phyloP scores from a whole-genome alignment of 1,139 yeast species.

The Neolecta irregularis region DNA sequence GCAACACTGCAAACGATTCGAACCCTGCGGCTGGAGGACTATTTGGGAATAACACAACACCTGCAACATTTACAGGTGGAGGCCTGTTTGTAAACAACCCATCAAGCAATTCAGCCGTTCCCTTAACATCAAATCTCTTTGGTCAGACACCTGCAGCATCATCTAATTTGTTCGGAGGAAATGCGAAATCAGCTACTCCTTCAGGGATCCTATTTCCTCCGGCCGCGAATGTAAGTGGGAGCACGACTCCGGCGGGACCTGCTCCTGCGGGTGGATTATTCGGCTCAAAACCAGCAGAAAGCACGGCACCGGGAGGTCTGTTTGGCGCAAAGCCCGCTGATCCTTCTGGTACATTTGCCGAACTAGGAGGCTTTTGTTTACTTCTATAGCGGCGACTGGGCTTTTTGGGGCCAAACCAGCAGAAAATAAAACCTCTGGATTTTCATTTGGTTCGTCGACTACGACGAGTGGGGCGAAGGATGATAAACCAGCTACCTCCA shows the following conservation, averaged over 20 bases:
- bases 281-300: background rate
- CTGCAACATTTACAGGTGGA: too few species aligned
- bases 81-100: too few species aligned
- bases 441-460: constrained; percentile 2
- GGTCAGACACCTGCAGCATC: constrained; percentile 11
- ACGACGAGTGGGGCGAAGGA: too few species aligned
- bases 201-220: background rate
- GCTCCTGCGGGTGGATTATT: background rate
- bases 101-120: too few species aligned
- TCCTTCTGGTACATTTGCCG: constrained; percentile 7
- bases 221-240: background rate
- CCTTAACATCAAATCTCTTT: background rate
- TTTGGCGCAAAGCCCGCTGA: constrained; percentile 13
- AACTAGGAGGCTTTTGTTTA: background rate
- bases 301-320: constrained; percentile 4
- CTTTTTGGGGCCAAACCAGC: background rate
- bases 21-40: too few species aligned
- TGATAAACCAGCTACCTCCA: constrained; percentile 11
- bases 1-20: too few species aligned
- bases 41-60: constrained; percentile 1
- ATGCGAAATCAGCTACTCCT: constrained; percentile 4
- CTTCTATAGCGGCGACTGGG: background rate
- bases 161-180: background rate
- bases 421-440: background rate
- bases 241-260: background rate